A percentile compares a stretch with the other conserved stretches of the same genome.
These are phyloP conservation scores for Trichoderma simmonsii DNA, from an alignment of 2,329 filamentous ascomycete genomes.

Conservation along the genomic window DNA sequence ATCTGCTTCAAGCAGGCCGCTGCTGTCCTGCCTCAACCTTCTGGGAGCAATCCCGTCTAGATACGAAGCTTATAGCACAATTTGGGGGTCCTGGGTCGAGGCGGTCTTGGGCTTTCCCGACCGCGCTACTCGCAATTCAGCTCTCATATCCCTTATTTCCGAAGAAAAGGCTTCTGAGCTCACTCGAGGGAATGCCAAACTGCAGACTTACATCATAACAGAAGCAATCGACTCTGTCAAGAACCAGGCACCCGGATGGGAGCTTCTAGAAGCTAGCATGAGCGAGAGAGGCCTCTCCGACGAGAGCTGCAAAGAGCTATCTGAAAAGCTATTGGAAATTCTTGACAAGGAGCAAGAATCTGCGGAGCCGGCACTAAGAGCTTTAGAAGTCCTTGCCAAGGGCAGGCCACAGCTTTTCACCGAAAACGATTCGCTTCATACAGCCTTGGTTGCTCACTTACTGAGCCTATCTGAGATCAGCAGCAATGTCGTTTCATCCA, in stretches of 20 bases:
- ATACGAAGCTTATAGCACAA: constrained; percentile 35
- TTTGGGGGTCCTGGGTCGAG: constrained; percentile 46
- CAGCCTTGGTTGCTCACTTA: constrained; percentile 51
- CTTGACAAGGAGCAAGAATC: constrained; percentile 31
- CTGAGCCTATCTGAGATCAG: constrained; percentile 52
- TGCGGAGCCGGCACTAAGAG: constrained; percentile 37
- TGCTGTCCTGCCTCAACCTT: constrained; percentile 63
- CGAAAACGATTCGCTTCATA: constrained; percentile 44
- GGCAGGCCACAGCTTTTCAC: constrained; percentile 44
- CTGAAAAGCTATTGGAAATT: constrained; percentile 34
- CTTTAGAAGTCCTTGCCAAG: constrained; percentile 48
- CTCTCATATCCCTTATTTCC: constrained; percentile 47
- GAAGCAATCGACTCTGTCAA: constrained; percentile 40
- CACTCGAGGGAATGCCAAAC: constrained; percentile 35
- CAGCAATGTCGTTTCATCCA: constrained; percentile 38
- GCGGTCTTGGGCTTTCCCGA: constrained; percentile 37
- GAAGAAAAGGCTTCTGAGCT: constrained; percentile 39
- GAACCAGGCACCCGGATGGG: constrained; percentile 36
- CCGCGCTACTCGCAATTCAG: constrained; percentile 26
- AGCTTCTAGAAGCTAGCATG: constrained; percentile 49
- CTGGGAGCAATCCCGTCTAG: constrained; percentile 45
- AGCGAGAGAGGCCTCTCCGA: constrained; percentile 41
- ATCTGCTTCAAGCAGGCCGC: constrained; percentile 64
- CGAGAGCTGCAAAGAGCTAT: constrained; percentile 33
- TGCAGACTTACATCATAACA: constrained; percentile 49